These are phyloP conservation scores for Prunus davidiana DNA, from an alignment of 306 rosid genomes.

Conservation along the genomic window DNA sequence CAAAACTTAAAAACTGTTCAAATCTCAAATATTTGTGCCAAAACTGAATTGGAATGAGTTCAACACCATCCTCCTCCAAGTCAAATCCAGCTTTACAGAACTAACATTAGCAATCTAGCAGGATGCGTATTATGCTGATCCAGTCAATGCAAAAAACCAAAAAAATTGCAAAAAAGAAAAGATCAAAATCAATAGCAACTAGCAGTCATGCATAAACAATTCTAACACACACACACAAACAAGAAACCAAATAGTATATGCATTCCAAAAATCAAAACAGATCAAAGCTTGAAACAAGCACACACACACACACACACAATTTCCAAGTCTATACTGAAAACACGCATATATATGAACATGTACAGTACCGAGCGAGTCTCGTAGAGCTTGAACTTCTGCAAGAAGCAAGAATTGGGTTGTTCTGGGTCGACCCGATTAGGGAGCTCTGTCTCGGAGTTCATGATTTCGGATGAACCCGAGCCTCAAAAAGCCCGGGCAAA, in stretches of 20 bases:
- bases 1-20: background rate
- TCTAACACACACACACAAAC: background rate
- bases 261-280: background rate
- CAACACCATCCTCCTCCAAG: background rate
- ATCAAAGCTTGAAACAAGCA: background rate
- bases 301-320: background rate
- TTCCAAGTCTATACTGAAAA: background rate
- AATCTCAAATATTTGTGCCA: background rate
- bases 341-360: background rate
- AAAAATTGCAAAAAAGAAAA: background rate
- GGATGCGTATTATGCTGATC: background rate
- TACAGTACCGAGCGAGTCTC: conserved; percentile 83
- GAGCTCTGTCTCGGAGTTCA: conserved; percentile 51
- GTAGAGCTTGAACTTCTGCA: conserved; percentile 95
- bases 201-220: background rate
- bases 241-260: background rate
- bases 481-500: conserved; percentile 47
- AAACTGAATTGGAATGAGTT: background rate
- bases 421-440: conserved; percentile 30
- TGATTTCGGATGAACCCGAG: conserved; percentile 57
- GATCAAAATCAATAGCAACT: background rate
- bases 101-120: background rate
- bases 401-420: conserved; percentile 39
- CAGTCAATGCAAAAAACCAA: background rate
- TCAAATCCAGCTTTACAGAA: conserved; percentile 6